These are phyloP conservation scores for Epichloe aotearoae DNA, from an alignment of 2,329 filamentous ascomycete species.

Conservation along the genomic window DNA sequence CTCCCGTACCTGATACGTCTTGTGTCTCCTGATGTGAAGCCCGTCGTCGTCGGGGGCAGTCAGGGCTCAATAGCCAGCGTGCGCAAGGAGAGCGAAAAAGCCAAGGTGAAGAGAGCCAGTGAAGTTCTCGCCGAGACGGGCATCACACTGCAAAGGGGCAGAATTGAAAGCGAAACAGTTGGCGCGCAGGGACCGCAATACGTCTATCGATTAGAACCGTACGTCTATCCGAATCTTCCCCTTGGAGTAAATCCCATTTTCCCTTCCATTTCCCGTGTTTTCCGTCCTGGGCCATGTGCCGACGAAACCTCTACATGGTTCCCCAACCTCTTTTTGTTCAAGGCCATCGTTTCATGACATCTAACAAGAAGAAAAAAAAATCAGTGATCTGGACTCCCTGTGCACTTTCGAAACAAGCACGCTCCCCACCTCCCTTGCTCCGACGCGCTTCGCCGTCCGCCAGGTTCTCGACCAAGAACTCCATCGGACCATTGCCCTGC, in stretches of 20 bases:
- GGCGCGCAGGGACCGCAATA: constrained; percentile 51
- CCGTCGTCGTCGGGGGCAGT: constrained; percentile 65
- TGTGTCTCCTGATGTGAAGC: constrained; percentile 79
- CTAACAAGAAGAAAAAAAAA: not conserved
- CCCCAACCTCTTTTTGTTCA: constrained; percentile 6
- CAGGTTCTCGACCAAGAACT: constrained; percentile 91
- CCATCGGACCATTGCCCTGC: constrained; percentile 53
- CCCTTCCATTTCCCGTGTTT: not conserved
- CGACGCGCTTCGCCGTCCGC: constrained; percentile 80
- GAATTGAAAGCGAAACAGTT: constrained; percentile 56
- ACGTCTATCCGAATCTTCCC: constrained; percentile 26
- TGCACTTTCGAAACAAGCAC: constrained; percentile 59
- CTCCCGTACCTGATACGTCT: constrained; percentile 75
- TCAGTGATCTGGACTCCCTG: constrained; percentile 62
- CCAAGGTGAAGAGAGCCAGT: constrained; percentile 67
- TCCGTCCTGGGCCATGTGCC: not conserved
- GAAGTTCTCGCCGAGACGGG: constrained; percentile 73
- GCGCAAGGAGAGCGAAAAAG: constrained; percentile 71
- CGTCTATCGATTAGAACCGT: constrained; percentile 93
- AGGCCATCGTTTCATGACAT: not conserved
- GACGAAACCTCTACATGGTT: too few relatives aligned
- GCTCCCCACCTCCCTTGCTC: constrained; percentile 45
- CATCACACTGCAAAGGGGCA: constrained; percentile 66
- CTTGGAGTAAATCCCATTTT: not conserved
- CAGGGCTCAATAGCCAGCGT: constrained; percentile 65